Conservation (phyloP, 2,329 filamentous ascomycete species). For the Juglanconis oblonga region DNA sequence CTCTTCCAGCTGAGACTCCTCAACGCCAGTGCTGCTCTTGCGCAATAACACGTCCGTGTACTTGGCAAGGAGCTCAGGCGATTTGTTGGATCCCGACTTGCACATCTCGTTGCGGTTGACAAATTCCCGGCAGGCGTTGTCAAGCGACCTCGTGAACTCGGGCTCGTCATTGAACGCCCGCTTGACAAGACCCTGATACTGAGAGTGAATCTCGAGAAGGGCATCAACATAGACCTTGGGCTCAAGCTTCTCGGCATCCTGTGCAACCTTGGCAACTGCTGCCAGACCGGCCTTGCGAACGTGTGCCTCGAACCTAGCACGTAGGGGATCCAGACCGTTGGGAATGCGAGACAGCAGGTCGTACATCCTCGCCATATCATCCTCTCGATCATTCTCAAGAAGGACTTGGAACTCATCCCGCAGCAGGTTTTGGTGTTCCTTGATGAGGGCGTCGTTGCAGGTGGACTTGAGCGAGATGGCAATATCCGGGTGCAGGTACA, state of each 20-base stretch:
- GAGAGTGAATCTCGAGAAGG: slow-evolving; percentile 87
- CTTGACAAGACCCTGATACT: slow-evolving; percentile 89
- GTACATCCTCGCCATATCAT: slow-evolving; percentile 97
- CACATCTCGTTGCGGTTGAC: slow-evolving; percentile 97
- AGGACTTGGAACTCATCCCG: slow-evolving; percentile 94
- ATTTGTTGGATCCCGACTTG: slow-evolving; percentile 89
- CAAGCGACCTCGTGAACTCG: slow-evolving; percentile 91
- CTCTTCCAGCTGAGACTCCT: slow-evolving; percentile 90
- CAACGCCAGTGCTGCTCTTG: slow-evolving; percentile 88
- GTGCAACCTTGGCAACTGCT: slow-evolving; percentile 86
- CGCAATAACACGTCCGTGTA: slow-evolving; percentile 91
- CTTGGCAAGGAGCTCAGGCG: slow-evolving; percentile 90
- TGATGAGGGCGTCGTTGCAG: slow-evolving; percentile 86
- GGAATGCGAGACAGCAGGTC: slow-evolving; percentile 83
- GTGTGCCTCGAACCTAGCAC: slow-evolving; percentile 85
- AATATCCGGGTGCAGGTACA: slow-evolving; percentile 92
- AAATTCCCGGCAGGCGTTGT: slow-evolving; percentile 96
- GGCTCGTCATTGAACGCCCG: slow-evolving; percentile 92
- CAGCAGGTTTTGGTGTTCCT: slow-evolving; percentile 79
- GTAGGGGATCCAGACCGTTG: slow-evolving; percentile 84
- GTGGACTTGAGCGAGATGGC: slow-evolving; percentile 77
- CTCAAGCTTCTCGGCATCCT: slow-evolving; percentile 85
- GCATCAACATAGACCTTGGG: slow-evolving; percentile 97
- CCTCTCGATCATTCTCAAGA: slow-evolving; percentile 89
- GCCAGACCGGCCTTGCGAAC: slow-evolving; percentile 85